Evolutionary conservation across 805 yeast species (phyloP).

Genomic region (Candida schatavii): DNA sequence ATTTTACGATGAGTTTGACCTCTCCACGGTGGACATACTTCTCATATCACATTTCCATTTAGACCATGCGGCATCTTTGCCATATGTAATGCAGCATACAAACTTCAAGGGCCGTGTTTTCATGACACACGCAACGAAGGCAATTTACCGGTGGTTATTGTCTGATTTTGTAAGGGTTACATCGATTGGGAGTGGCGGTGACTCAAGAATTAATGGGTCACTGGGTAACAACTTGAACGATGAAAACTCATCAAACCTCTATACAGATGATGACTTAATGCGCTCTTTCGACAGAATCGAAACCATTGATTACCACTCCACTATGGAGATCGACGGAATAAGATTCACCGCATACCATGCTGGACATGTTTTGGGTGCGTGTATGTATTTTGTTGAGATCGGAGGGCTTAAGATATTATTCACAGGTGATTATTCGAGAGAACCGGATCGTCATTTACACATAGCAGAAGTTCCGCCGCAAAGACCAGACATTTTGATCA

Average conservation of each 20-base stretch:
- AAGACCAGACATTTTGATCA: constrained; percentile 84
- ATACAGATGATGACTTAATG: constrained; percentile 86
- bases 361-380: constrained; percentile 99
- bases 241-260: constrained; percentile 42
- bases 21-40: constrained; percentile 80
- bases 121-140: constrained; percentile 99
- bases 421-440: constrained; percentile 97
- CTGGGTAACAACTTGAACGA: constrained; percentile 8
- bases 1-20: constrained; percentile 91
- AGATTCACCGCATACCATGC: constrained; percentile 98
- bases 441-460: constrained; percentile 90
- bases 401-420: constrained; percentile 86
- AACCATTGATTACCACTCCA: constrained; percentile 93
- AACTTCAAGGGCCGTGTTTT: constrained; percentile 92
- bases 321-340: constrained; percentile 90
- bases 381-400: constrained; percentile 93
- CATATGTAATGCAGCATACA: constrained; percentile 97
- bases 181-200: constrained; percentile 50
- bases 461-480: constrained; percentile 91
- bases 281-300: constrained; percentile 88
- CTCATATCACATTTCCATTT: constrained; percentile 93
- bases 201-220: constrained; percentile 20
- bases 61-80: constrained; percentile 97
- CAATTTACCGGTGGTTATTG: constrained; percentile 92
- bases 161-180: constrained; percentile 94